Percentiles rank a stretch among this genome's conserved stretches.
These are phyloP conservation scores for Boletus hoseneyae DNA, from an alignment of 1,284 basidiomycete genomes.

Conservation along the genomic window DNA sequence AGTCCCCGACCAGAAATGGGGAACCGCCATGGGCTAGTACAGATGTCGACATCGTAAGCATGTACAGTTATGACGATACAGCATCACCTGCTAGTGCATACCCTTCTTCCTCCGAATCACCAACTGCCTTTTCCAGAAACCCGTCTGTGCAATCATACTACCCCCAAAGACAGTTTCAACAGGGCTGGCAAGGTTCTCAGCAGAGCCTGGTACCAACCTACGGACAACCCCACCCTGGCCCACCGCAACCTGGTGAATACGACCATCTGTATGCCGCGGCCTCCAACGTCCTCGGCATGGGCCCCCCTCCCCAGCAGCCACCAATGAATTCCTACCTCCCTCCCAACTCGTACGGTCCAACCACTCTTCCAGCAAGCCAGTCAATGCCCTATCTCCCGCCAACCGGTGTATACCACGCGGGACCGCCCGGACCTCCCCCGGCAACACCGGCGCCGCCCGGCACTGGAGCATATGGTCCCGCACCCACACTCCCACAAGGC, in stretches of 20 bases:
- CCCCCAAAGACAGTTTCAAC: constrained; percentile 26
- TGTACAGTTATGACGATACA: constrained; percentile 38
- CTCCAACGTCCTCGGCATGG: constrained; percentile 78
- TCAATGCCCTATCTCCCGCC: constrained; percentile 33
- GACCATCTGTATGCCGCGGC: constrained; percentile 68
- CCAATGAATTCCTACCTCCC: constrained; percentile 24
- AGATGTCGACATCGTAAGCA: constrained; percentile 27
- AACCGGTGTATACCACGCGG: constrained; percentile 22
- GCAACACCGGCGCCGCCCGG: constrained; percentile 17
- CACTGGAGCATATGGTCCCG: constrained; percentile 21
- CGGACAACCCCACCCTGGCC: constrained; percentile 22
- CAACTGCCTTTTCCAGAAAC: constrained; percentile 18
- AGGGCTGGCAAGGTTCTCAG: constrained; percentile 35
- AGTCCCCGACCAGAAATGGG: constrained; percentile 15
- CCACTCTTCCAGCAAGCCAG: constrained; percentile 28
- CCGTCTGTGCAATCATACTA: constrained; percentile 26
- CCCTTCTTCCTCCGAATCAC: constrained; percentile 23
- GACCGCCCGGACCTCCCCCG: constrained; percentile 20
- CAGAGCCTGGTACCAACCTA: constrained; percentile 33
- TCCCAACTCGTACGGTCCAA: constrained; percentile 23
- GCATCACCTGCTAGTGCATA: constrained; percentile 23
- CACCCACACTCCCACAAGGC: constrained; percentile 30
- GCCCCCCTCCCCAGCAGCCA: constrained; percentile 49
- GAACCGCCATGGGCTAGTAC: constrained; percentile 14
- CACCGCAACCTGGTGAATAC: constrained; percentile 41